A percentile compares a stretch with the other conserved stretches of the same genome.
Conservation (phyloP, 768 basidiomycete species). For the Mycena filopes region DNA sequence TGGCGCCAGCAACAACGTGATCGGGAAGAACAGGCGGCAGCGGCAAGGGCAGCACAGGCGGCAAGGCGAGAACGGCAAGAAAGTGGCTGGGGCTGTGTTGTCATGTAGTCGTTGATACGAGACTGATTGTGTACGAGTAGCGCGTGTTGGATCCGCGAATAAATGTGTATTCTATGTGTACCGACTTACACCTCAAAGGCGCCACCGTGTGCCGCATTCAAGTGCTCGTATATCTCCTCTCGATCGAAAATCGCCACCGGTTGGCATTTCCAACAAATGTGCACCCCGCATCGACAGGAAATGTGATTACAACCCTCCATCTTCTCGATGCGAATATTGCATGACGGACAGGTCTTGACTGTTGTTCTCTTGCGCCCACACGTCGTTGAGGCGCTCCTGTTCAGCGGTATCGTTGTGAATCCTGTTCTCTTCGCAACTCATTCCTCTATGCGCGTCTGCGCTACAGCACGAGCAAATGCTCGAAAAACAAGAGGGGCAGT, state of each 20-base stretch:
- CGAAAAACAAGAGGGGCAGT: conserved; percentile 7
- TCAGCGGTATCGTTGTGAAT: neutral
- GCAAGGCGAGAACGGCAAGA: neutral
- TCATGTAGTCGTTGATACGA: conserved; percentile 7
- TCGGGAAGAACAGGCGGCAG: neutral
- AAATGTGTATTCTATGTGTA: too few relatives aligned
- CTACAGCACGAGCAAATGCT: conserved; percentile 2
- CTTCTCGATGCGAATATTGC: conserved; percentile 5
- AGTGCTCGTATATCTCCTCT: conserved; percentile 1
- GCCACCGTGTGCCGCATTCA: conserved; percentile 1
- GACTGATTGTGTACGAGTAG: too few relatives aligned
- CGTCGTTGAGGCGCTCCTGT: conserved; percentile 1
- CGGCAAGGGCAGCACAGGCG: neutral
- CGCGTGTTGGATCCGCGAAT: too few relatives aligned
- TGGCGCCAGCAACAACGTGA: conserved; percentile 2
- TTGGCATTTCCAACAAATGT: conserved; percentile 3
- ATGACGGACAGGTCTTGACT: neutral
- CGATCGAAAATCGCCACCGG: conserved; percentile 1
- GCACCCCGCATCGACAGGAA: neutral
- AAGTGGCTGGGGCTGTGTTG: conserved; percentile 20
- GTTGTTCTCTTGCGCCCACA: neutral
- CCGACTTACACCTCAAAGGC: neutral
- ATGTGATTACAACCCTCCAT: neutral
- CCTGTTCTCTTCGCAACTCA: neutral
- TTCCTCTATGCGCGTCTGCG: neutral